These are phyloP conservation scores for Colletotrichum liriopes DNA, from an alignment of 2,329 filamentous ascomycete genomes.

Conservation along the genomic window DNA sequence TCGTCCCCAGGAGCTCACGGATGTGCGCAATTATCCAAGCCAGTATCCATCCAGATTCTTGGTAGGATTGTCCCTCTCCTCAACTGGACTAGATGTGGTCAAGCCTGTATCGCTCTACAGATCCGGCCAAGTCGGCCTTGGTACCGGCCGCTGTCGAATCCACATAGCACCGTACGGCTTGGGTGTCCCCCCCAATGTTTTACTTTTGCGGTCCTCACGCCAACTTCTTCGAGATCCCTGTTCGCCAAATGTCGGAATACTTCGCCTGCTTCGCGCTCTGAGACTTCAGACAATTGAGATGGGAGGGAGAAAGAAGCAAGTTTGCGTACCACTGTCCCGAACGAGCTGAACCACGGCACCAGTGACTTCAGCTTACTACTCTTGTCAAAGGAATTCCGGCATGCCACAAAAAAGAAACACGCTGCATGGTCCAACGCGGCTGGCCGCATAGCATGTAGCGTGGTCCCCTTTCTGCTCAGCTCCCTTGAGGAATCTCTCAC, in stretches of 20 bases:
- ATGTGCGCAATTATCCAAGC: not conserved
- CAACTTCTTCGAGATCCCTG: not conserved
- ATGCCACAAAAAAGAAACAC: constrained; percentile 24
- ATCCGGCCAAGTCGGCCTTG: constrained; percentile 6
- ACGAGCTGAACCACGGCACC: constrained; percentile 9
- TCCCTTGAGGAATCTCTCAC: constrained; percentile 6
- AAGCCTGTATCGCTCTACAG: constrained; percentile 11
- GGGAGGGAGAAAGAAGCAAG: not conserved
- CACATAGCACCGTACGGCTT: not conserved
- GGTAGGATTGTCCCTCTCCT: not conserved
- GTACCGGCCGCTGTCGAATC: constrained; percentile 17
- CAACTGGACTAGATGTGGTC: not conserved
- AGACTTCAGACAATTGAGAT: not conserved
- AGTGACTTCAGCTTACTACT: constrained; percentile 9
- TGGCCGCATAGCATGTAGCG: not conserved
- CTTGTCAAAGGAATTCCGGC: constrained; percentile 2
- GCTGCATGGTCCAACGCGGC: not conserved
- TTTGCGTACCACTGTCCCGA: not conserved
- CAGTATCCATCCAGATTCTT: not conserved
- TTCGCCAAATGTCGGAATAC: not conserved
- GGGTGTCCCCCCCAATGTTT: not conserved
- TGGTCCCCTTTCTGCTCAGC: constrained; percentile 2
- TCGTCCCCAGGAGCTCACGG: not conserved
- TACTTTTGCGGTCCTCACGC: not conserved
- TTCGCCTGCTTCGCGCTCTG: not conserved